Evolutionary conservation across 495 filamentous ascomycete genomes (phyloP), one percentile per base, ranked within the genome.

Genomic region (Delitschia confertaspora): DNA sequence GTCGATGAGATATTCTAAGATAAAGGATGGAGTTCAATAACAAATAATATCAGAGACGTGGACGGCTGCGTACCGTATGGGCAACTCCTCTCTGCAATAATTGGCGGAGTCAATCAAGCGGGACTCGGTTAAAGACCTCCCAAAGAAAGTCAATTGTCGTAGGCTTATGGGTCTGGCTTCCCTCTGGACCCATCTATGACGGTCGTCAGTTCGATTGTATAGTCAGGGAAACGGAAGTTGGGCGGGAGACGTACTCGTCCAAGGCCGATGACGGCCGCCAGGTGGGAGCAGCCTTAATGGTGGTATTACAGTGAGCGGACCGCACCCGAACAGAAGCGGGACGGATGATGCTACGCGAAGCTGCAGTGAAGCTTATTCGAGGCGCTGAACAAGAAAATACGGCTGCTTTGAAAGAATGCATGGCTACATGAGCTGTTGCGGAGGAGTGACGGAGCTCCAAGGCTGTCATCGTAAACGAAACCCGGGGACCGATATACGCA

Each of bases 51-150:
- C 16, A 31, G n/a, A 17, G n/a, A n/a, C 8, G 33, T 4, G 19
- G 8, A 18, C 18, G 19, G 16, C 13, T 24, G 33, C 44, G 45
- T 62, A 81, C 84, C 86, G 75, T n/a, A 83, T 87, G 6, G 91
- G 91, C 17, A 98, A 74, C 66, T 98, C 91, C 4, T 84, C 88
- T 26, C 91, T 84, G 30, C 96, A 86, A 71, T 96, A 98, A 62
- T 96, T 96, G 21, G 93, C 93, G 31, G 88, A 93, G 68, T 82
- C 84, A 38, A 98, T 76, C 40, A 98, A 72, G 43, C 93, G 81
- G 14, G 75, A 70, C 62, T 96, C 93, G 27, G 88, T 95, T 60
- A 98, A 64, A 9, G 88, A 88, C 19, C 91, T 82, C 5, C 81
- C 80, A 59, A 96, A 99, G 53, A 96, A 93, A 57, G 91, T 95